Base-by-base conservation (phyloP, 352 stramenopile genomes). In the Aphanomyces cochlioides region DNA sequence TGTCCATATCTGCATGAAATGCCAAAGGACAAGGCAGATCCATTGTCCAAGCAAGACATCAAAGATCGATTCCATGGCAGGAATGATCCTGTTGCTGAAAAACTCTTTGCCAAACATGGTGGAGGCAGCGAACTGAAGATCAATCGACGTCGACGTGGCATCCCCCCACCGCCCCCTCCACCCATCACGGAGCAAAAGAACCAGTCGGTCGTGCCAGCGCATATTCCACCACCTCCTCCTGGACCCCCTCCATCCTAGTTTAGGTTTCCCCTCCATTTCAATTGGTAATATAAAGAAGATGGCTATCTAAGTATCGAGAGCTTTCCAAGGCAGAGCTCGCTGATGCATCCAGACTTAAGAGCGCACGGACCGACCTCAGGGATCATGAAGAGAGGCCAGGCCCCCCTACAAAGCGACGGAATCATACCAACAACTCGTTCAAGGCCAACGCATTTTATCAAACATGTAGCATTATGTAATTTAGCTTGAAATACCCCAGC, bases 1-100 rank as follows among this genome's bases (percentile, higher is more conserved):
- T 98, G 95, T 78, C 95, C 95, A 1, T 98, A 98, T 73, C 69
- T 96, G 74, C 90, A 98, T 74, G 95, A 98, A 78, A 96, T 98
- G 90, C 92, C 91, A 3, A 88, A 88, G 17, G 85, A 85, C 72
- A 94, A 96, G 76, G 92, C 93, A 75, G 92, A 98, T 75, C 91
- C 93, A 43, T 77, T 98, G 37, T 87, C 85, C n/a, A 97, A 97
- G 74, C 95, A 98, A 77, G 98, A 97, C 87, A 98, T 97, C 40
- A 93, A 96, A 59, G 90, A 98, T 77, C 80, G 95, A 13, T 98
- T 96, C 75, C 96, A 96, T 68, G 93, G 95, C 75, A 96, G 91
- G 57, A 98, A 96, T 69, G 93, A 98, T 79, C 92, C 92, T 1
- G 93, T 98, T 4, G 93, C 92, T 4, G 77, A 85, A 21, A 97